Conservation (phyloP, 140 eudicot species). For the Erigeron philadelphicus region DNA sequence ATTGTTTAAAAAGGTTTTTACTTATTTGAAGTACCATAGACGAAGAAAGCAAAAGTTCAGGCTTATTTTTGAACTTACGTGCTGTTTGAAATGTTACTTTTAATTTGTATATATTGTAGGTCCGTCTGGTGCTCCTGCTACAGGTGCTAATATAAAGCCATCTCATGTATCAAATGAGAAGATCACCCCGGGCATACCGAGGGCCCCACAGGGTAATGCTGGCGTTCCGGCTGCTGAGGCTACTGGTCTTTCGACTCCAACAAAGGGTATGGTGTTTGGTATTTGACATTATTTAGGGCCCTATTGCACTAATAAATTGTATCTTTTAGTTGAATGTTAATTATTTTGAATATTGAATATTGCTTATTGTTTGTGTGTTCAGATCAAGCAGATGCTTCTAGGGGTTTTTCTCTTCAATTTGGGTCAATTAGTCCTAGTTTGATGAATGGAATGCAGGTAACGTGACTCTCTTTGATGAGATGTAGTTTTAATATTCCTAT, state of each 20-base stretch:
- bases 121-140: constrained; percentile 39
- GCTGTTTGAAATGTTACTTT: not conserved
- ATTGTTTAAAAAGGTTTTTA: no score
- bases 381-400: constrained; percentile 60
- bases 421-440: constrained; percentile 84
- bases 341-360: no score
- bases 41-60: no score
- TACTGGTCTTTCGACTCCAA: constrained; percentile 53
- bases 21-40: no score
- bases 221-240: constrained; percentile 31
- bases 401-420: constrained; percentile 68
- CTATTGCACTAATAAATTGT: no score
- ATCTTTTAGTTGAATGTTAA: no score
- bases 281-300: no score
- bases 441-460: constrained; percentile 81
- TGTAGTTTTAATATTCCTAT: not conserved
- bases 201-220: constrained; percentile 50
- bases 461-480: constrained; percentile 17
- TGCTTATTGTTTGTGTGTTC: not conserved
- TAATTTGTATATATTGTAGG: constrained; percentile 24
- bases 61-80: no score
- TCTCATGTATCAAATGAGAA: constrained; percentile 40
- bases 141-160: constrained; percentile 41
- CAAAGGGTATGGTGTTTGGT: constrained; percentile 38
- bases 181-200: constrained; percentile 50